These are phyloP conservation scores for Globisporangium solare DNA, from an alignment of 352 stramenopile genomes.

Conservation along the genomic window DNA sequence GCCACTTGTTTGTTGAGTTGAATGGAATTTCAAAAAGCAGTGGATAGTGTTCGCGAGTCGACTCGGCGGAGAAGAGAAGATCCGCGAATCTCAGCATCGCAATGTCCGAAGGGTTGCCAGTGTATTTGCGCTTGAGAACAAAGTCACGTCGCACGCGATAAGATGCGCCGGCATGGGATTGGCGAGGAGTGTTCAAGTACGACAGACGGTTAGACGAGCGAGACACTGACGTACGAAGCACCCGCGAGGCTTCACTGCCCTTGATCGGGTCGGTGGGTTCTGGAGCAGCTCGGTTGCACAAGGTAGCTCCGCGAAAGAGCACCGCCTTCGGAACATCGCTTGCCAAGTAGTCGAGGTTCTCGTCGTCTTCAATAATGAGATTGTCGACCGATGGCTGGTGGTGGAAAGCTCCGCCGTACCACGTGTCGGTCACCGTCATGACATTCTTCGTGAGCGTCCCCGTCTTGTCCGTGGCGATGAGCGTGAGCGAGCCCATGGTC, in stretches of 20 bases:
- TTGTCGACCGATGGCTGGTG: constrained; percentile 24
- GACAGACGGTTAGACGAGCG: background rate
- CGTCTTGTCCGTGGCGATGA: constrained; percentile 66
- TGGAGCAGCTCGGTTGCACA: constrained; percentile 36
- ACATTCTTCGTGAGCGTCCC: constrained; percentile 86
- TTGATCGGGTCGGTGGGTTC: constrained; percentile 1
- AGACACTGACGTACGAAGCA: background rate
- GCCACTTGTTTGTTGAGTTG: constrained; percentile 51
- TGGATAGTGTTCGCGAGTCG: constrained; percentile 32
- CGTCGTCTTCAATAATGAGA: constrained; percentile 28
- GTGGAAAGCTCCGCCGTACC: constrained; percentile 25
- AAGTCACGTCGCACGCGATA: no score
- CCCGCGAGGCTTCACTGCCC: background rate
- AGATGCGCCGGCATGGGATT: no score
- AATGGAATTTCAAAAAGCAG: constrained; percentile 28
- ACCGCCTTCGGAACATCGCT: constrained; percentile 24
- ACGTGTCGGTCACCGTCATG: constrained; percentile 51
- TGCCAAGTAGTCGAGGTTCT: constrained; percentile 26
- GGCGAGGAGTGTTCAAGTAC: no score
- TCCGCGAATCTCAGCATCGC: constrained; percentile 44
- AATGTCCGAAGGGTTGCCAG: constrained; percentile 47
- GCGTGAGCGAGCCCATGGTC: constrained; percentile 76
- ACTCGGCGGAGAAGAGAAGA: constrained; percentile 28
- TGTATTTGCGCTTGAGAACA: constrained; percentile 35
- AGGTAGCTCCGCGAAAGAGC: constrained; percentile 25